phyloP scores from a whole-genome alignment of 1,284 basidiomycete species.

The Papiliotrema nemorosa region DNA sequence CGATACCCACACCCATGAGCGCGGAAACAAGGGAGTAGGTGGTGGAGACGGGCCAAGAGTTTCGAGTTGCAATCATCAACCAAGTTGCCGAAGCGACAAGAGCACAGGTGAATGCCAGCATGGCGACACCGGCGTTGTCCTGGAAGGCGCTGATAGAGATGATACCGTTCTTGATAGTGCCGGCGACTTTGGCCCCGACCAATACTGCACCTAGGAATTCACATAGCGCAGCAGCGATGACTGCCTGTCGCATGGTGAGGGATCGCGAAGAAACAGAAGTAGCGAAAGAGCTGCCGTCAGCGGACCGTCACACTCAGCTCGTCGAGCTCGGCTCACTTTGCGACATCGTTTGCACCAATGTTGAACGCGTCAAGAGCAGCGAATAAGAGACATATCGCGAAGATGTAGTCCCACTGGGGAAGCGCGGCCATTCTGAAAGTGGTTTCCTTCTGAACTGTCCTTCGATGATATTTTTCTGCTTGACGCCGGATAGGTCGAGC shows the following conservation, averaged over 20 bases:
- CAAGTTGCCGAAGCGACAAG: conserved; percentile 46
- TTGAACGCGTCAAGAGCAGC: conserved; percentile 52
- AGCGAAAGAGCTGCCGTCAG: conserved; percentile 51
- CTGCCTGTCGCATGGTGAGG: conserved; percentile 51
- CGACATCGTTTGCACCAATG: conserved; percentile 49
- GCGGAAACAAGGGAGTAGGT: conserved; percentile 53
- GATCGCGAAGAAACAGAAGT: conserved; percentile 53
- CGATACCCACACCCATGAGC: conserved; percentile 53
- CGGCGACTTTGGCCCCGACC: conserved; percentile 50
- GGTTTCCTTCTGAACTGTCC: conserved; percentile 3
- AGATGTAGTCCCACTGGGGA: conserved; percentile 52
- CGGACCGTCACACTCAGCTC: background rate
- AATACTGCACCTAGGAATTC: conserved; percentile 52
- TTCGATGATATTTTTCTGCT: no score
- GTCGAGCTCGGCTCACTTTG: conserved; percentile 15
- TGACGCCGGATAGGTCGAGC: no score
- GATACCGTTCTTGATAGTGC: conserved; percentile 55
- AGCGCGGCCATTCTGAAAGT: conserved; percentile 53
- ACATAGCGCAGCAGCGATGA: conserved; percentile 48
- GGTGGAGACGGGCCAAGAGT: conserved; percentile 51
- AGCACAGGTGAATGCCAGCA: conserved; percentile 52
- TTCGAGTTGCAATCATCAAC: conserved; percentile 50
- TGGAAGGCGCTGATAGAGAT: conserved; percentile 46
- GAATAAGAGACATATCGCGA: conserved; percentile 51
- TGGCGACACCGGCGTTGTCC: conserved; percentile 50